Evolutionary conservation across 768 basidiomycete species (phyloP).

Genomic region (Amanita pallidorosea): DNA sequence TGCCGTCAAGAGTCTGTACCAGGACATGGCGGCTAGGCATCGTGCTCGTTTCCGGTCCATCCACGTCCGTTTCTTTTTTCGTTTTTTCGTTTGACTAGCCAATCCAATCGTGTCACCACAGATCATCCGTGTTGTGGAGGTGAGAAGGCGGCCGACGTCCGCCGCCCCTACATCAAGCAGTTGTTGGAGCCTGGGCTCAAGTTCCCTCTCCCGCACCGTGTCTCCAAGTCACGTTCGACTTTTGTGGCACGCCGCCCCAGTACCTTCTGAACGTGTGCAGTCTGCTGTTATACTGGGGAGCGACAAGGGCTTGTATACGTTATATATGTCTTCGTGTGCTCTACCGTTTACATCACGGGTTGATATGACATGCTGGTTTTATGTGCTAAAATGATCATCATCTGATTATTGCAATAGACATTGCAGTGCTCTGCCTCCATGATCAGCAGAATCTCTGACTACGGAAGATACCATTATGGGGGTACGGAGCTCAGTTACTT

Average conservation of each 20-base stretch:
- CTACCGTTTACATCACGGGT: too few species aligned
- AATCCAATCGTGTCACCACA: slow-evolving; percentile 16
- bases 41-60: slow-evolving; percentile 99
- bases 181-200: slow-evolving; percentile 82
- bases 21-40: slow-evolving; percentile 99
- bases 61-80: slow-evolving; percentile 50
- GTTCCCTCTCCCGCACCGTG: slow-evolving; percentile 95
- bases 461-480: too few species aligned
- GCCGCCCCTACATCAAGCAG: slow-evolving; percentile 98
- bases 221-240: slow-evolving; percentile 65
- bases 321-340: neutral
- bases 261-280: slow-evolving; percentile 42
- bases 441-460: too few species aligned
- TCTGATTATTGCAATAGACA: too few species aligned
- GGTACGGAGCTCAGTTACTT: too few species aligned
- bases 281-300: neutral
- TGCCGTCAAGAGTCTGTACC: slow-evolving; percentile 95
- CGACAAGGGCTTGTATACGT: neutral
- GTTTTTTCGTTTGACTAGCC: neutral
- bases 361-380: too few species aligned
- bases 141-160: slow-evolving; percentile 82
- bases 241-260: slow-evolving; percentile 71
- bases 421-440: too few species aligned
- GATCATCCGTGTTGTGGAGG: slow-evolving; percentile 97
- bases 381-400: too few species aligned